Evolutionary conservation across 2,329 filamentous ascomycete species (phyloP).

Genomic region (Fusarium poae): DNA sequence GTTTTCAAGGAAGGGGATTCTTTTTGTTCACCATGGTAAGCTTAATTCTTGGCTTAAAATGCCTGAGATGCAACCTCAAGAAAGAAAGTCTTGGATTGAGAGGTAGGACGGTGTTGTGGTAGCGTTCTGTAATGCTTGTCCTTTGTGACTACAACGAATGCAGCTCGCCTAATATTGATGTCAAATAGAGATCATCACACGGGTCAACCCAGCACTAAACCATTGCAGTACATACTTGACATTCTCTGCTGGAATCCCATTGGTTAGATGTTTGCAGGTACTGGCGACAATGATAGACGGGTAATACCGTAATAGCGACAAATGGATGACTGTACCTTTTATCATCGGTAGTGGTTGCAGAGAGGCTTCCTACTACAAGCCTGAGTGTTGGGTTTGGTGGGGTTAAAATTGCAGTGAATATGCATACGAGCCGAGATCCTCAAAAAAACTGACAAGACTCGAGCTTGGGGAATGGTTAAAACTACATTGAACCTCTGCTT

Average conservation of each 20-base stretch:
- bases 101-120: not conserved
- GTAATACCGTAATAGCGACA: not conserved
- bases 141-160: constrained; percentile 23
- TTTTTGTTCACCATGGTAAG: not conserved
- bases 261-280: not conserved
- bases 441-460: no score
- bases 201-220: not conserved
- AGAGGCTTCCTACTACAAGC: not conserved
- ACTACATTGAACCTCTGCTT: no score
- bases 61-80: not conserved
- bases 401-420: not conserved
- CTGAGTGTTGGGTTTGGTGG: no score
- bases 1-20: not conserved
- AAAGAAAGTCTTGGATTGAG: not conserved
- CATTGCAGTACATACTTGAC: constrained; percentile 1
- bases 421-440: no score
- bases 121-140: not conserved
- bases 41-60: not conserved
- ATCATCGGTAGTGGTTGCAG: constrained; percentile 17
- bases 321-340: not conserved
- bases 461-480: no score
- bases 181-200: not conserved
- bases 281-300: not conserved
- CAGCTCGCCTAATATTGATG: constrained; percentile 30
- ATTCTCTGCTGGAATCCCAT: not conserved